phyloP scores from a whole-genome alignment of 805 yeast species.

The Metschnikowia matae region DNA sequence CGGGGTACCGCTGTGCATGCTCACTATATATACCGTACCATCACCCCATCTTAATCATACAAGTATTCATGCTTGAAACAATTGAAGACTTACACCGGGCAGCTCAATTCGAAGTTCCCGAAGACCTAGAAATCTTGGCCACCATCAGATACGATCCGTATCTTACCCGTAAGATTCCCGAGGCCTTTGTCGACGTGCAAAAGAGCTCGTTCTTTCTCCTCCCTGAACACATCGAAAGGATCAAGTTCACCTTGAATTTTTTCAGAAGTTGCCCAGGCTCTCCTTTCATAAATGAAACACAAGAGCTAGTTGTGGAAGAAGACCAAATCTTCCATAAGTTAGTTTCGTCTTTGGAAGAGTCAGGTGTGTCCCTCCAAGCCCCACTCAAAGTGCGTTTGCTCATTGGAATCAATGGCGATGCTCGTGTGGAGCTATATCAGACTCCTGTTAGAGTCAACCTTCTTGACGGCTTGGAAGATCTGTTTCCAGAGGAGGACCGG shows the following conservation, averaged over 20 bases:
- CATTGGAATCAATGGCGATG: constrained; percentile 26
- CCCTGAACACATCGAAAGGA: constrained; percentile 58
- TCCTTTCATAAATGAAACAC: background rate
- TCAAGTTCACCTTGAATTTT: constrained; percentile 49
- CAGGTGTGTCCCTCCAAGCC: constrained; percentile 18
- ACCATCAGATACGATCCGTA: constrained; percentile 75
- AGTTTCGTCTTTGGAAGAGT: constrained; percentile 23
- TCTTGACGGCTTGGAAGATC: constrained; percentile 25
- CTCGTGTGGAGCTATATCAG: constrained; percentile 31
- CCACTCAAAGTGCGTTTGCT: constrained; percentile 35
- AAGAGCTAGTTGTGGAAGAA: constrained; percentile 21
- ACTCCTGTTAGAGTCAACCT: constrained; percentile 24
- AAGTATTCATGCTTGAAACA: background rate
- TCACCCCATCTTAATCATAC: background rate
- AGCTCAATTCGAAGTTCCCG: constrained; percentile 5
- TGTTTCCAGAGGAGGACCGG: constrained; percentile 13
- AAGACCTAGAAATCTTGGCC: constrained; percentile 50
- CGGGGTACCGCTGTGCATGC: background rate
- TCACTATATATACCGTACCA: background rate
- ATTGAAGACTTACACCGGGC: constrained; percentile 5
- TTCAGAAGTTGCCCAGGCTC: constrained; percentile 31
- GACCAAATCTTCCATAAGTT: constrained; percentile 36
- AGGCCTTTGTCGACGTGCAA: constrained; percentile 22
- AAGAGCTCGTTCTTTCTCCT: constrained; percentile 53
- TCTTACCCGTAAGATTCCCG: constrained; percentile 30